Base-by-base conservation (phyloP, 2,329 filamentous ascomycete genomes). In the Dothistroma pini region DNA sequence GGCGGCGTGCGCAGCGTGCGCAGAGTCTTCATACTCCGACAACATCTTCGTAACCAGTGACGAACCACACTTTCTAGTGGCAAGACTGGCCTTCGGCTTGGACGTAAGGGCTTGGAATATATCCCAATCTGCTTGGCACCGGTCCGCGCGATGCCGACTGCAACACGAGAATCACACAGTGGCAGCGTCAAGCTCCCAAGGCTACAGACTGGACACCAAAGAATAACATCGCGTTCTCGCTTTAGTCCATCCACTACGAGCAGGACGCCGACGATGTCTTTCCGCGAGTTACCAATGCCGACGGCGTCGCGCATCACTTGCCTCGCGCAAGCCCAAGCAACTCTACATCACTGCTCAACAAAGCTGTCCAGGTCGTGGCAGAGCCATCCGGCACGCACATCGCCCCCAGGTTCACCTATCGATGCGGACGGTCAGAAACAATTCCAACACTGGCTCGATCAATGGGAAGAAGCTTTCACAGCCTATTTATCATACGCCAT, bases 251-350 rank as follows among this genome's bases (percentile, higher is more conserved):
- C 60, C 16, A 55, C 56, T 11, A 25, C 59, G 56, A 61, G 19
- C 29, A 60, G 52, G 22, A 54, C 55, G n/a, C 53, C 58, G 12
- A 31, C 55, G n/a, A 57, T 56, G 38, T 53, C 63, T 16, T 67
- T 67, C 12, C 63, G 71, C 58, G 70, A 73, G 54, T 64, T 74
- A 1, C 71, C 71, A 1, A 72, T 73, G 69, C 71, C 71, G 2
- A 69, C 62, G 6, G 65, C 71, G 8, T 63, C 67, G 1, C 59
- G 62, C 3, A 70, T 71, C 48, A 66, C 67, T 14, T 70, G 62
- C 47, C 61, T 74, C 14, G 65, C 53, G 10, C 71, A 74, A 59
- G 71, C 71, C 21, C 70, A 72, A 38, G 71, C 71, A 34, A 74
- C 71, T 25, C 64, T 74, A 4, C 65, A 68, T 22, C 69, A 72